Base-by-base conservation (phyloP, 78 protist genomes). In the Anaeramoeba flamelloides region DNA sequence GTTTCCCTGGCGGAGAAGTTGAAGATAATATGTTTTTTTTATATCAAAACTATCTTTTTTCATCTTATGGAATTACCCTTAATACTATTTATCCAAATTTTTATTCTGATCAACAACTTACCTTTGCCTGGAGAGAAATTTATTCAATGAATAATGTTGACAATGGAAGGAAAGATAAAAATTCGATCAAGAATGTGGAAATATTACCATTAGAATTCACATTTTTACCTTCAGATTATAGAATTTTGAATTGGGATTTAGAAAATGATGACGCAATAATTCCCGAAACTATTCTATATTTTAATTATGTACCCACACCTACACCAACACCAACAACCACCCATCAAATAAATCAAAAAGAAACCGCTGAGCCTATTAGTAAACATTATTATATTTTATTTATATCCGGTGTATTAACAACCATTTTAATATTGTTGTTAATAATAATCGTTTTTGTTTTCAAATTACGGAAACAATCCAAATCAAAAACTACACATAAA, bases 221-320 rank as follows among this genome's bases (percentile, higher is more conserved):
- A 26, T 53, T 53, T 17, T 26, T 26, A 26, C 69, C 69, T 26
- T 53, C 69, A 53, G 69, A 53, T 53, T 17, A 53, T 53, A 53
- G 69, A 53, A 53, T 53, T 53, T 53, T 53, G 69, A 53, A 26
- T 53, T 53, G 69, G 69, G 69, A 53, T 53, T 53, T 53, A 26
- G 8, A 8, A 53, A 53, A 53, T 53, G 8, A 8, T 26, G 17
- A 53, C 17, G 69, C 8, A 26, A 26, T 53, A 17, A 17, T 26
- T 26, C 8, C 17, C 8, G 8, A 26, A 26, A 26, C 69, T n/a
- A n/a, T n/a, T 53, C 69, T 26, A 53, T 8, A 26, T 53, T 17
- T 53, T 53, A 8, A 53, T 26, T 53, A 53, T 53, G 17, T 53
- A 17, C 69, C 69, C 8, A 53, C 69, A 53, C 69, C 69, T 26